These are phyloP conservation scores for Phytophthora cryptogea DNA, from an alignment of 352 stramenopile species.

Conservation along the genomic window DNA sequence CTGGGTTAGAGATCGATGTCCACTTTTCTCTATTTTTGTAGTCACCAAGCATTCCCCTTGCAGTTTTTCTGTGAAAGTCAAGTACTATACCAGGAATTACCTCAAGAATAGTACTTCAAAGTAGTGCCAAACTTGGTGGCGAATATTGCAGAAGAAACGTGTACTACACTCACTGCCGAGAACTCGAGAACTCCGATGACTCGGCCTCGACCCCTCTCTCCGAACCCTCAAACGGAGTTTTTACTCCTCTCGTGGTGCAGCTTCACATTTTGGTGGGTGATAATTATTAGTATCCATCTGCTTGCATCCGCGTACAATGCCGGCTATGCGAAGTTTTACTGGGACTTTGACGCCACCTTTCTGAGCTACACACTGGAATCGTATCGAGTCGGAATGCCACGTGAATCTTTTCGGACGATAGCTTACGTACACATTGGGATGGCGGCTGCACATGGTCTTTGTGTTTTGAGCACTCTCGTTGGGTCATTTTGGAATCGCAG, in stretches of 20 bases:
- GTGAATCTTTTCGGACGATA: conserved; percentile 23
- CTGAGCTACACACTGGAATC: conserved; percentile 29
- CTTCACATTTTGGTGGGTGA: conserved; percentile 32
- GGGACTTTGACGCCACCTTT: conserved; percentile 19
- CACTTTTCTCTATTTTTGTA: too few species aligned
- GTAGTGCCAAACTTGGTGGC: too few species aligned
- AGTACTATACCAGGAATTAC: too few species aligned
- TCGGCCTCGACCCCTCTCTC: background rate
- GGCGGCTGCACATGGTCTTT: conserved; percentile 18
- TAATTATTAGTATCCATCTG: conserved; percentile 21
- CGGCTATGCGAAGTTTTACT: conserved; percentile 30
- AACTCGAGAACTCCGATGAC: background rate
- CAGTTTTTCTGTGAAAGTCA: too few species aligned
- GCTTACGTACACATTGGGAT: conserved; percentile 27
- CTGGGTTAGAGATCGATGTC: too few species aligned
- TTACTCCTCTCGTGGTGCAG: conserved; percentile 7
- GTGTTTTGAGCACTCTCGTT: conserved; percentile 18
- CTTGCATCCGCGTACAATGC: conserved; percentile 19
- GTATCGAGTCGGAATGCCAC: conserved; percentile 27
- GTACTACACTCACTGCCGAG: too few species aligned
- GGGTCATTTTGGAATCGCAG: background rate
- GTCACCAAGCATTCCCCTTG: too few species aligned
- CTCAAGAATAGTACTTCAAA: too few species aligned
- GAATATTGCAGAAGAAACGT: too few species aligned
- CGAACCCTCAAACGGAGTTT: conserved; percentile 8